Percentiles rank a stretch among this genome's conserved stretches.
phyloP scores from a whole-genome alignment of 2,329 filamentous ascomycete genomes.

The Herpomyces periplanetae region DNA sequence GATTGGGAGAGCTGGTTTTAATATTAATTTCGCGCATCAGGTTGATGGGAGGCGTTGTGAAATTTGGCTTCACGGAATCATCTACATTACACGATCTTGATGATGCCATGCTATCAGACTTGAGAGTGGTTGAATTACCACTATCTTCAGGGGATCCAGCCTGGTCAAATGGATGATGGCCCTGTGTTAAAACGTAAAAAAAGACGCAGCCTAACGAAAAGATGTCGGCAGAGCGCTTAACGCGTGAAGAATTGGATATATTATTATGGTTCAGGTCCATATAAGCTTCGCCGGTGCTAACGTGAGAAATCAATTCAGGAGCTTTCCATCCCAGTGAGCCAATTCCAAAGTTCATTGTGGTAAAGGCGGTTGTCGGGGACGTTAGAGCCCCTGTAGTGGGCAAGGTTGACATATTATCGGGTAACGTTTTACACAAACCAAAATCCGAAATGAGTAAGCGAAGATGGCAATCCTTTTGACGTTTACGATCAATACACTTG shows the following conservation, averaged over 20 bases:
- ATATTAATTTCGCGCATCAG: slow-evolving; percentile 59
- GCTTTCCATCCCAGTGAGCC: slow-evolving; percentile 97
- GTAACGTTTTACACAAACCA: slow-evolving; percentile 81
- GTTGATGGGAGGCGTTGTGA: no score
- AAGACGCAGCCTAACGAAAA: slow-evolving; percentile 94
- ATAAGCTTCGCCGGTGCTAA: slow-evolving; percentile 8
- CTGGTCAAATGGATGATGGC: slow-evolving; percentile 64
- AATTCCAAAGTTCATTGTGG: no score
- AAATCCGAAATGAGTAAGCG: slow-evolving; percentile 92
- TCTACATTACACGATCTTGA: no score
- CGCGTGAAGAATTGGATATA: slow-evolving; percentile 24
- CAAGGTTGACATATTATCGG: slow-evolving; percentile 66
- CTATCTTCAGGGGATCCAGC: no score
- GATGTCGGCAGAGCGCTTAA: slow-evolving; percentile 82
- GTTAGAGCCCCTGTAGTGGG: slow-evolving; percentile 73
- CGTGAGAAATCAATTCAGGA: slow-evolving; percentile 40
- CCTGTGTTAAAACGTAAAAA: slow-evolving; percentile 85
- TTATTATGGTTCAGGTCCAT: slow-evolving; percentile 10
- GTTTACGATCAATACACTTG: slow-evolving; percentile 19
- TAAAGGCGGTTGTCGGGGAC: slow-evolving; percentile 74
- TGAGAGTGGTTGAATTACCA: no score
- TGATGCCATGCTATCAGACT: no score
- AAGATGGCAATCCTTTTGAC: slow-evolving; percentile 20
- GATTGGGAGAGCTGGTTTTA: slow-evolving; percentile 32
- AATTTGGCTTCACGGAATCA: no score